Evolutionary conservation across 2,329 filamentous ascomycete species (phyloP).

Genomic region (Trichophyton equinum): DNA sequence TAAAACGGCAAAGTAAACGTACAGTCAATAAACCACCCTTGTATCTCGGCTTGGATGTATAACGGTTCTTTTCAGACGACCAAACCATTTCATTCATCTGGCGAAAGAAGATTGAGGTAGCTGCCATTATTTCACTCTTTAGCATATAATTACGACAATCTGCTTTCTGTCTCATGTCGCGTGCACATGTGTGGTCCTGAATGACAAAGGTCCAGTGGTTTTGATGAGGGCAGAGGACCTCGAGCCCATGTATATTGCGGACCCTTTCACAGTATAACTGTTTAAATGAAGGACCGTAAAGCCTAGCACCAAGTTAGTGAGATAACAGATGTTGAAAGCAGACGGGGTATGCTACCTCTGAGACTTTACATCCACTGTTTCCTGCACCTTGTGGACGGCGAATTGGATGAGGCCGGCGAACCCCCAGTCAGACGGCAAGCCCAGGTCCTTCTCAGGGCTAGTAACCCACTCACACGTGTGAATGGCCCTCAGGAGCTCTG

Average conservation of each 20-base stretch:
- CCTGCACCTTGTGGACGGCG: too few relatives aligned
- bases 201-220: constrained; percentile 10
- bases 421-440: constrained; percentile 7
- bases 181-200: constrained; percentile 3
- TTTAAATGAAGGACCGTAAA: constrained; percentile 6
- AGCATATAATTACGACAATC: constrained; percentile 8
- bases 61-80: constrained; percentile 5
- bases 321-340: too few relatives aligned
- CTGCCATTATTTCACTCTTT: constrained; percentile 10
- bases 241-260: background rate
- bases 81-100: constrained; percentile 13
- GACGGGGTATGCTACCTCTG: too few relatives aligned
- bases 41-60: constrained; percentile 9
- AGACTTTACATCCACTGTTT: too few relatives aligned
- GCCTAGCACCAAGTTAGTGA: background rate
- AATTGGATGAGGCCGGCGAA: constrained; percentile 4
- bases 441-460: background rate
- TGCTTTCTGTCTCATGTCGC: background rate
- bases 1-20: constrained; percentile 2
- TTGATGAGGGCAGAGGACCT: background rate
- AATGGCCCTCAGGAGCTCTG: constrained; percentile 10
- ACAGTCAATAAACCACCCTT: constrained; percentile 10
- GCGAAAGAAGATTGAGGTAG: constrained; percentile 9
- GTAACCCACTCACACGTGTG: constrained; percentile 6
- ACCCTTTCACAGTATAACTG: background rate